Evolutionary conservation across 352 stramenopile species (phyloP).

Genomic region (Phytophthora parvispora): DNA sequence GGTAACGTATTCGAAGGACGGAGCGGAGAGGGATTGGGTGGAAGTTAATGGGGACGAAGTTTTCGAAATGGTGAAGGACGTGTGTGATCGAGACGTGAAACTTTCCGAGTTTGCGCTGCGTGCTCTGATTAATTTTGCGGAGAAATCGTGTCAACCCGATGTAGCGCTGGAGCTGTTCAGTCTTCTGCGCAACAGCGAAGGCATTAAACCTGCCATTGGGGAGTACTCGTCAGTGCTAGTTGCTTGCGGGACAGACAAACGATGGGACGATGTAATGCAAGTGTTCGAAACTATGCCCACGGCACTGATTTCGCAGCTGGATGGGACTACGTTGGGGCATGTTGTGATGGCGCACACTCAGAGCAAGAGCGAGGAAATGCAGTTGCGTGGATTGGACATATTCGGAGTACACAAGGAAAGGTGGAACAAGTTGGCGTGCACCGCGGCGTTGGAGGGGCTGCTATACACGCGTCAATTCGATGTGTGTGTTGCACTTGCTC

Average conservation of each 20-base stretch:
- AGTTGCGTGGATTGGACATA: slow-evolving; percentile 2
- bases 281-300: no score
- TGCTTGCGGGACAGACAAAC: slow-evolving; percentile 12
- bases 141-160: slow-evolving; percentile 6
- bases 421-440: slow-evolving; percentile 1
- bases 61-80: slow-evolving; percentile 1
- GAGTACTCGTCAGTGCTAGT: slow-evolving; percentile 16
- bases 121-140: slow-evolving; percentile 22
- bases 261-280: no score
- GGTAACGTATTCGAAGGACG: neutral
- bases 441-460: slow-evolving; percentile 14
- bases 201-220: no score
- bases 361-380: slow-evolving; percentile 2
- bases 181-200: slow-evolving; percentile 5
- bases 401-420: slow-evolving; percentile 9
- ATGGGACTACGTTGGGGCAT: no score
- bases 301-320: no score
- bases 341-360: slow-evolving; percentile 16
- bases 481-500: slow-evolving; percentile 1
- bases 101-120: slow-evolving; percentile 19
- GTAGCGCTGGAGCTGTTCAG: slow-evolving; percentile 16
- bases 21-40: neutral
- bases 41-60: no score
- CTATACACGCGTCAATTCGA: slow-evolving; percentile 9
- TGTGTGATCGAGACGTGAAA: neutral